Percentiles rank a stretch among this genome's conserved stretches.
These are phyloP conservation scores for Coemansia javaensis DNA, from an alignment of 192 early-diverging fungal species.

Conservation along the genomic window DNA sequence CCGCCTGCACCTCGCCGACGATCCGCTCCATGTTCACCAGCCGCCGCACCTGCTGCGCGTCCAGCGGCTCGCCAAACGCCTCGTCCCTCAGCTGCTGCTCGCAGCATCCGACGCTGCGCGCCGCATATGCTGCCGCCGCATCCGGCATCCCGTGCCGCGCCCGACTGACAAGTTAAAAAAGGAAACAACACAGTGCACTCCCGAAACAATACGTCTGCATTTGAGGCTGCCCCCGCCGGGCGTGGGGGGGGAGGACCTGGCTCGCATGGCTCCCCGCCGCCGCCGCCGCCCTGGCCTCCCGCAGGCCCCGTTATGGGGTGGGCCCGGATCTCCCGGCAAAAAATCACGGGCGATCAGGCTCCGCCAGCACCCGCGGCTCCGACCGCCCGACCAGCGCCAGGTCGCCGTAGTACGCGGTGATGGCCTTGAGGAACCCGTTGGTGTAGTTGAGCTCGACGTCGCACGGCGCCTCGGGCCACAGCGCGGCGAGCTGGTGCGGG, in stretches of 20 bases:
- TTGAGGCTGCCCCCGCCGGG: too few relatives aligned
- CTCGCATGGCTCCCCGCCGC: too few relatives aligned
- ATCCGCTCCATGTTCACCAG: slow-evolving; percentile 32
- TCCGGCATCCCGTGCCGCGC: neutral
- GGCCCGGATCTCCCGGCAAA: too few relatives aligned
- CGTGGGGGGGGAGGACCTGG: too few relatives aligned
- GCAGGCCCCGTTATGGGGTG: too few relatives aligned
- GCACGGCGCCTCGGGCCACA: slow-evolving; percentile 57
- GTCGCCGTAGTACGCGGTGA: slow-evolving; percentile 77
- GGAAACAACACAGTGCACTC: too few relatives aligned
- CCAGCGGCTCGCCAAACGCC: slow-evolving; percentile 35
- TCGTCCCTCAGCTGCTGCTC: slow-evolving; percentile 19
- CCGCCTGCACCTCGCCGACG: neutral
- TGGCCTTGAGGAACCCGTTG: slow-evolving; percentile 60
- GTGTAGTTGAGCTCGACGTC: slow-evolving; percentile 81
- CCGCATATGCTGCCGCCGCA: slow-evolving; percentile 1
- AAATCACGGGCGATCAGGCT: neutral
- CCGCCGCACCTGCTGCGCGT: slow-evolving; percentile 21
- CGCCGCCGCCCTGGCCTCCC: too few relatives aligned
- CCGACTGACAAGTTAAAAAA: neutral
- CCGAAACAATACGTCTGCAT: too few relatives aligned
- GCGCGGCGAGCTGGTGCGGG: slow-evolving; percentile 56
- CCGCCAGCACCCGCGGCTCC: slow-evolving; percentile 5
- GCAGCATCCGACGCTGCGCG: slow-evolving; percentile 20
- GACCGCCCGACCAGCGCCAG: slow-evolving; percentile 44